Conservation (phyloP, 331 rosid species). For the Quercus lobata region DNA sequence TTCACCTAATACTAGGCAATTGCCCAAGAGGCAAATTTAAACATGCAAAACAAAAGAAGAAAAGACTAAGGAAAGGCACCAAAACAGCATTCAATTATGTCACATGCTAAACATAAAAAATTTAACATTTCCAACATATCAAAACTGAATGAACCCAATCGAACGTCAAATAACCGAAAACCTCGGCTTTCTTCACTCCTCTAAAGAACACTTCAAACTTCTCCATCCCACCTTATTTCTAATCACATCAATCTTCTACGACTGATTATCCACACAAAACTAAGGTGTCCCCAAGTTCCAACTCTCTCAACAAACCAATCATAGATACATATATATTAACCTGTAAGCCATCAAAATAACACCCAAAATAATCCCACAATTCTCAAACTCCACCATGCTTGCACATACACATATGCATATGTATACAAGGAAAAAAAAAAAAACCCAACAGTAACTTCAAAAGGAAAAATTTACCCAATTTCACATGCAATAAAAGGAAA, state of each 20-base stretch:
- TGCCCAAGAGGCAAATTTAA: neutral
- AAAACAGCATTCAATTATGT: neutral
- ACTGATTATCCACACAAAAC: neutral
- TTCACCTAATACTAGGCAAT: neutral
- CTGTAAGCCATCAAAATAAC: neutral
- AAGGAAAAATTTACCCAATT: too few species aligned
- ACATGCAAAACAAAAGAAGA: neutral
- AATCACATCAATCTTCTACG: neutral
- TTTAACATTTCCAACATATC: neutral
- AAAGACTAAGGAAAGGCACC: neutral
- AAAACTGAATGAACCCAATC: neutral
- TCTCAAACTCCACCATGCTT: neutral
- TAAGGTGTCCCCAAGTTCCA: neutral
- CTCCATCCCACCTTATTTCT: neutral
- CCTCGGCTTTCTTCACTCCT: neutral
- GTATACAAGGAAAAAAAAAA: too few species aligned
- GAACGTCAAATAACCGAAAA: neutral
- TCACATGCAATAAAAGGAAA: too few species aligned
- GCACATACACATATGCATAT: too few species aligned
- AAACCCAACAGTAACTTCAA: neutral
- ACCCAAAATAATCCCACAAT: neutral
- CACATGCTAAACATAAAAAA: neutral
- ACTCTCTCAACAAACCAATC: neutral
- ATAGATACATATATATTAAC: neutral
- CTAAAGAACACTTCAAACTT: neutral